phyloP scores from a whole-genome alignment of 140 eudicot species.

The Stevia rebaudiana region DNA sequence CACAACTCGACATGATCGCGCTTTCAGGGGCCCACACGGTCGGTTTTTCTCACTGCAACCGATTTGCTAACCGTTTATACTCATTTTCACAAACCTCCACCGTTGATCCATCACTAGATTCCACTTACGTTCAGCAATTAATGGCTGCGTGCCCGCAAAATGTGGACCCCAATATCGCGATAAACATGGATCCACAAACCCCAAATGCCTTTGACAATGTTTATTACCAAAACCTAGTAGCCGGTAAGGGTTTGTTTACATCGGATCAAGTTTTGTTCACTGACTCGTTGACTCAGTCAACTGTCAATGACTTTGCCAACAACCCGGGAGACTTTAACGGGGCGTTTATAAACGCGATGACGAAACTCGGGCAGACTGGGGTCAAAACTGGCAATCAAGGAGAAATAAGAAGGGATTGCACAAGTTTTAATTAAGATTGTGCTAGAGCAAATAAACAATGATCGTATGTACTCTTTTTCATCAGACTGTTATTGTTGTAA shows the following conservation, averaged over 20 bases:
- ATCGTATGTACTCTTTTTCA: slow-evolving; percentile 2
- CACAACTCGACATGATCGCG: slow-evolving; percentile 66
- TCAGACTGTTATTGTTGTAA: not conserved
- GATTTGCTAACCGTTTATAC: slow-evolving; percentile 64
- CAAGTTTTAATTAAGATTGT: slow-evolving; percentile 41
- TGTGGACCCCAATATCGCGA: slow-evolving; percentile 43
- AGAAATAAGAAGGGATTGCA: slow-evolving; percentile 63
- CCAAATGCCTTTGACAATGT: slow-evolving; percentile 57
- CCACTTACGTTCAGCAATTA: slow-evolving; percentile 53
- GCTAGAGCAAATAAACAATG: slow-evolving; percentile 1
- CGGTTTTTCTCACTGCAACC: slow-evolving; percentile 74
- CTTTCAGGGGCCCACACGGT: slow-evolving; percentile 86
- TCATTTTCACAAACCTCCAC: slow-evolving; percentile 44
- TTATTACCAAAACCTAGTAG: slow-evolving; percentile 60
- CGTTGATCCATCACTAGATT: slow-evolving; percentile 61
- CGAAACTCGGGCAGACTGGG: slow-evolving; percentile 61
- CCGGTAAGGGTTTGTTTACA: slow-evolving; percentile 68
- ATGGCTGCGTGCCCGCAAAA: slow-evolving; percentile 51
- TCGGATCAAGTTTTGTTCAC: slow-evolving; percentile 67
- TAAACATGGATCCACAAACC: slow-evolving; percentile 57
- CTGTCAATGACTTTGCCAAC: slow-evolving; percentile 53
- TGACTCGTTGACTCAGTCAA: slow-evolving; percentile 40
- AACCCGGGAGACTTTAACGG: slow-evolving; percentile 40
- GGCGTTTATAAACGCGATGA: slow-evolving; percentile 69
- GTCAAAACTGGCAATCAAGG: slow-evolving; percentile 70